Percentiles rank a stretch among this genome's conserved stretches.
These are phyloP conservation scores for Penicillium atrosanguineum DNA, from an alignment of 495 filamentous ascomycete species.

Conservation along the genomic window DNA sequence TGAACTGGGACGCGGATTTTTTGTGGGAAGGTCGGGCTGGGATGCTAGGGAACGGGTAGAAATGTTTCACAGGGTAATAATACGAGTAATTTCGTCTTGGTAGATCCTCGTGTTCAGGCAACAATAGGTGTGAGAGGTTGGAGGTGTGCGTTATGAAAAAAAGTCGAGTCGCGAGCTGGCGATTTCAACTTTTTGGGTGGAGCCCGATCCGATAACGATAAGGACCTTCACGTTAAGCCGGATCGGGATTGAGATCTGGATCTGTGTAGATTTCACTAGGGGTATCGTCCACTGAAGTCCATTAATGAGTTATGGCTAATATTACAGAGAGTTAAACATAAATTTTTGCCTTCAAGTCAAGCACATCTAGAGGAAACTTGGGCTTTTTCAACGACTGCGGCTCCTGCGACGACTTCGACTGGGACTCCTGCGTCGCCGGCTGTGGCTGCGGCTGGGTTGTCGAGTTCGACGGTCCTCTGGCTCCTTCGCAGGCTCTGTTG, in stretches of 20 bases:
- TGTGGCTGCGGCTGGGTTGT: constrained; percentile 17
- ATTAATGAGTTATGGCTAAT: constrained; percentile 12
- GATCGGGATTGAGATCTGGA: not conserved
- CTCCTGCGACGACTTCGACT: constrained; percentile 20
- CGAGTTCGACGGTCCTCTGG: constrained; percentile 19
- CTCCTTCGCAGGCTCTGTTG: constrained; percentile 31
- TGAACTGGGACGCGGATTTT: not conserved
- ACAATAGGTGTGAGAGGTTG: not conserved
- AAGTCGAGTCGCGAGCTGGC: constrained; percentile 12
- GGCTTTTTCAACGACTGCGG: constrained; percentile 7
- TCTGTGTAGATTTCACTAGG: not conserved
- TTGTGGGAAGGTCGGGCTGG: not conserved
- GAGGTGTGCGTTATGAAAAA: not conserved
- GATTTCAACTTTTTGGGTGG: constrained; percentile 30
- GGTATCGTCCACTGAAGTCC: not conserved
- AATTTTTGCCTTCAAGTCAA: not conserved
- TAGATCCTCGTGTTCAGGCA: not conserved
- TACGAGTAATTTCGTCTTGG: too few relatives aligned
- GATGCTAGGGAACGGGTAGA: not conserved
- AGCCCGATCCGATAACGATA: constrained; percentile 17
- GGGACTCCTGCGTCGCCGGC: constrained; percentile 12
- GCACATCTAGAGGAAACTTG: constrained; percentile 2
- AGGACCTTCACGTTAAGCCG: not conserved
- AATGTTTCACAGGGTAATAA: not conserved
- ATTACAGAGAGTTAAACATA: not conserved